Evolutionary conservation across 345 rosid species (phyloP).

Genomic region (Arabidopsis suecica): DNA sequence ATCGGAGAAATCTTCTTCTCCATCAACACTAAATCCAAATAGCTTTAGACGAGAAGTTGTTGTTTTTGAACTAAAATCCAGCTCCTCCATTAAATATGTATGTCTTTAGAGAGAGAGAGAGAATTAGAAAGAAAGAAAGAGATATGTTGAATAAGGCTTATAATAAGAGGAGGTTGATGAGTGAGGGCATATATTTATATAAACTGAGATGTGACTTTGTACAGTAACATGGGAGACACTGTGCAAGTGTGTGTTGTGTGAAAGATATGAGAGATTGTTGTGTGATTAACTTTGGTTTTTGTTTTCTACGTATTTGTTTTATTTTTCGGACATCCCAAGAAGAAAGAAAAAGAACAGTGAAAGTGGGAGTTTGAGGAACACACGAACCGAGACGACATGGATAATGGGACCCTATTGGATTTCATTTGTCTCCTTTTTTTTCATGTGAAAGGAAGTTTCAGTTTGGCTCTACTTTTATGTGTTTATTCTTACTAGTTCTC

Average conservation of each 20-base stretch:
- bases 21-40: constrained; percentile 83
- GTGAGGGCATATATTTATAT: constrained; percentile 49
- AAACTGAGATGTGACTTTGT: constrained; percentile 42
- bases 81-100: constrained; percentile 54
- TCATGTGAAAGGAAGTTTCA: constrained; percentile 26
- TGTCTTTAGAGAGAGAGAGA: constrained; percentile 3
- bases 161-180: constrained; percentile 47
- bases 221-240: constrained; percentile 51
- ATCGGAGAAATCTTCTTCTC: constrained; percentile 57
- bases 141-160: constrained; percentile 20
- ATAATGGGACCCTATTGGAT: constrained; percentile 49
- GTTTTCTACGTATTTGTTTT: constrained; percentile 29
- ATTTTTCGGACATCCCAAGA: constrained; percentile 63
- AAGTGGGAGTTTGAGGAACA: constrained; percentile 53
- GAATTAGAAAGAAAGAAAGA: constrained; percentile 18
- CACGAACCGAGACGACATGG: constrained; percentile 53
- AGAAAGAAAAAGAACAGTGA: constrained; percentile 44
- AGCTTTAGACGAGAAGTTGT: constrained; percentile 69
- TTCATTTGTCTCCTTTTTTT: constrained; percentile 35
- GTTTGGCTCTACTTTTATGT: constrained; percentile 35
- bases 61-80: constrained; percentile 52
- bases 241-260: constrained; percentile 34
- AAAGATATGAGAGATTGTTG: constrained; percentile 28
- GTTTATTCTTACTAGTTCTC: constrained; percentile 1
- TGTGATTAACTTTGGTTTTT: neutral